Base-by-base conservation (phyloP, 163 green algal species). In the Scenedesmus sp. region DNA sequence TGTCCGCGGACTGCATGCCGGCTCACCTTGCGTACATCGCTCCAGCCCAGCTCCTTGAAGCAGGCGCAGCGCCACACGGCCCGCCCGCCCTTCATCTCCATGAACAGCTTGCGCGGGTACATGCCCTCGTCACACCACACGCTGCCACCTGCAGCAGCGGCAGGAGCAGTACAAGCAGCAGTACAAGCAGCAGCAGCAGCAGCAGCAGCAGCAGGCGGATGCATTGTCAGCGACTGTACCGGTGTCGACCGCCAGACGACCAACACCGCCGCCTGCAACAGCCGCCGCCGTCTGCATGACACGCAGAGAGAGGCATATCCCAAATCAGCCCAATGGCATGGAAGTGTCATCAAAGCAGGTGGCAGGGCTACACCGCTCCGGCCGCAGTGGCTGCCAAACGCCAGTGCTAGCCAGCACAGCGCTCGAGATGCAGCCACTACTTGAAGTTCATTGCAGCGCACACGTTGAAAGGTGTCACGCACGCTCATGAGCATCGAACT, bases 31-130 rank as follows among this genome's bases (percentile, higher is more conserved):
- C 65, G 30, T 1, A 76, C 37, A 82, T 91, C 86, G 82, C 86
- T 91, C 86, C 86, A 91, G 35, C 86, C 86, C 49, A 91, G 37
- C 49, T 91, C 86, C 35, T 91, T 91, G 76, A 91, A 91, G 49
- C 86, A 91, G 1, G 86, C 86, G 72, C 86, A 91, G n/a, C 78
- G 35, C 76, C 73, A 91, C 43, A 35, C 42, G 3, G 86, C 30
- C 13, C 35, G 56, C 37, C 86, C 86, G 3, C 80, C 53, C 40
- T 40, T 42, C 86, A 91, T 91, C 49, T 37, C 35, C 24, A 86
- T 37, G 70, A 81, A 91, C 68, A 86, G 51, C 78, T 91, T 91
- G 35, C 86, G 86, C 35, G 86, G 86, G 76, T 91, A 87, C 86
- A 86, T 59, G 18, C 76, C 76, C 22, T 79, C 76, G 44, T 91